Evolutionary conservation across 257 asterid genomes (phyloP).

Genomic region (Scutellaria baicalensis): DNA sequence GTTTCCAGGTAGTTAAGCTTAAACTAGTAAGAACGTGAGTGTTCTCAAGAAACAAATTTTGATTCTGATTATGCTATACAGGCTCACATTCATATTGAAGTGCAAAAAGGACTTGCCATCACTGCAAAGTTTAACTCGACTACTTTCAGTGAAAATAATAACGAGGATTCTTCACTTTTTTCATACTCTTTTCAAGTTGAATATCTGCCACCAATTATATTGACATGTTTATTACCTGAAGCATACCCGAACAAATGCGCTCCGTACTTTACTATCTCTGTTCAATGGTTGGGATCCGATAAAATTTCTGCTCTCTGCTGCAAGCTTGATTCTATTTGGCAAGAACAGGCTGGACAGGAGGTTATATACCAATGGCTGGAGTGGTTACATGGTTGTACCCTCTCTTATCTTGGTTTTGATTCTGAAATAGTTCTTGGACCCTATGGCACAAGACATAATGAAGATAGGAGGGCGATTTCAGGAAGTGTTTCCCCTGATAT

Average conservation of each 20-base stretch:
- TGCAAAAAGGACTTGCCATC: conserved; percentile 45
- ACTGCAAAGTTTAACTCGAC: conserved; percentile 50
- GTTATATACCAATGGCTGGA: conserved; percentile 86
- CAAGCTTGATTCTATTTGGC: conserved; percentile 76
- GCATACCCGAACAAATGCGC: conserved; percentile 69
- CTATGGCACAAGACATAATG: conserved; percentile 25
- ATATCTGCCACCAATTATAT: conserved; percentile 69
- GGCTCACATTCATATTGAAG: conserved; percentile 66
- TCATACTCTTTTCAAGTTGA: conserved; percentile 65
- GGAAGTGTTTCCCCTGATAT: conserved; percentile 52
- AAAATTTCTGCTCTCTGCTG: conserved; percentile 58
- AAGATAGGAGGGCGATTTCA: conserved; percentile 70
- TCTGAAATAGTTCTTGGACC: conserved; percentile 66
- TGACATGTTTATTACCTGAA: conserved; percentile 77
- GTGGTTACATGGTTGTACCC: conserved; percentile 63
- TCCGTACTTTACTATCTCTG: conserved; percentile 65
- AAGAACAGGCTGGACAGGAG: conserved; percentile 69
- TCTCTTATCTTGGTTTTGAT: conserved; percentile 67
- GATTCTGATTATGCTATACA: conserved; percentile 24
- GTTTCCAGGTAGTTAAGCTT: conserved; percentile 55
- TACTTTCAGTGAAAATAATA: conserved; percentile 18
- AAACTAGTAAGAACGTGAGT: not conserved
- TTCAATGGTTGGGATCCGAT: conserved; percentile 55
- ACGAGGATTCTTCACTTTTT: conserved; percentile 41
- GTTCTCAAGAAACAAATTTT: not conserved